phyloP scores from a whole-genome alignment of 1,139 yeast genomes.

The Sugiyamaella paludigena region DNA sequence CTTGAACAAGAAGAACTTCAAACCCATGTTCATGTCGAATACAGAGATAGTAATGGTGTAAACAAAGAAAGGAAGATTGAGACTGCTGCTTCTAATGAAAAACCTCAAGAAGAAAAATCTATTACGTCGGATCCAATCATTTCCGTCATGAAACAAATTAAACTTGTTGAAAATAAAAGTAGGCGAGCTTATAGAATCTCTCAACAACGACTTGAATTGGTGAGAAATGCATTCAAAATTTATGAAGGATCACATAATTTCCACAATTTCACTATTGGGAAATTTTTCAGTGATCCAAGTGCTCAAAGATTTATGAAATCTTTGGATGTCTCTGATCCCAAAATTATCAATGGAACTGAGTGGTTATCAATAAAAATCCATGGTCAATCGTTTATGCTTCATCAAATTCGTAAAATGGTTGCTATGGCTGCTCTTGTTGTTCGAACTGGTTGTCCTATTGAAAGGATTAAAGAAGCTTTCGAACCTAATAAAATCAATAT shows the following conservation, averaged over 20 bases:
- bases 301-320: constrained; percentile 79
- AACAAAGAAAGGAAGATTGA: constrained; percentile 17
- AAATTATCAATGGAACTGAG: constrained; percentile 88
- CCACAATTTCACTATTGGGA: constrained; percentile 92
- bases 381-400: constrained; percentile 98
- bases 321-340: constrained; percentile 82
- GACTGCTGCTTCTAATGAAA: constrained; percentile 37
- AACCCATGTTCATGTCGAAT: not conserved
- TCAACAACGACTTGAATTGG: constrained; percentile 54
- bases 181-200: constrained; percentile 72
- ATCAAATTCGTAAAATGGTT: constrained; percentile 97
- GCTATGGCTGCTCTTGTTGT: constrained; percentile 89
- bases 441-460: constrained; percentile 79
- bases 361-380: constrained; percentile 96
- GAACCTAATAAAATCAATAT: constrained; percentile 72
- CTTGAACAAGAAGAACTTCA: constrained; percentile 28
- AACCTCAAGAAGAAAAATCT: constrained; percentile 20
- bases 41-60: constrained; percentile 11
- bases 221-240: constrained; percentile 66
- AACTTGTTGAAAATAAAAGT: constrained; percentile 61
- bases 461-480: constrained; percentile 76
- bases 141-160: constrained; percentile 52
- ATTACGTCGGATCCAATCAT: constrained; percentile 11
- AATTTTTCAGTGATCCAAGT: constrained; percentile 80
- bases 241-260: constrained; percentile 91